Evolutionary conservation across 2,329 filamentous ascomycete species (phyloP), one percentile per base, ranked within the genome.

Genomic region (Alternaria infectoria): DNA sequence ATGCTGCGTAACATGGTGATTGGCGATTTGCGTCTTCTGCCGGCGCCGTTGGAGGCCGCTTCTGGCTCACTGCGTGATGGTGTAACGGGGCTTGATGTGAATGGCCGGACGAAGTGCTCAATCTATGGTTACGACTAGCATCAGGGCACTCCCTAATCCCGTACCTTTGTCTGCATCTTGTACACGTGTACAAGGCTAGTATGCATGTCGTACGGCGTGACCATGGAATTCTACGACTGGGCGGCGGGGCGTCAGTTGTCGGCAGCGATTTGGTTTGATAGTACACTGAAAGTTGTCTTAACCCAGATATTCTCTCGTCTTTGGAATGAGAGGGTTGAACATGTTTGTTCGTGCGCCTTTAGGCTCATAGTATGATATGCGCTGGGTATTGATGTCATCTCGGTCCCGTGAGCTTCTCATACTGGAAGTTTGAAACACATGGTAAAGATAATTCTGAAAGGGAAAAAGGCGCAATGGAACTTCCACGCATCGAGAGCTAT

Each of bases 61-160:
- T 59, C 57, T 23, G 54, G 59, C 56, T 55, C 19, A 52, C 36
- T 69, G 62, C 67, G 64, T 70, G 50, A 68, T 62, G 68, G 72
- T 74, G 74, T 71, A 69, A 72, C 61, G 68, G 64, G 54, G 52
- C 32, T 47, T 57, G 44, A 57, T 67, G 51, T 76, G 68, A 75
- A 55, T 78, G 72, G 74, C 56, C 55, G 54, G 36, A 17, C 4
- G 32, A 26, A 6, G 10, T 44, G 17, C 7, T 26, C 44, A 54
- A 25, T 51, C 21, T 11, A 44, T 51, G 23, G 30, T 25, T 51
- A 47, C 15, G 46, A 36, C 30, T 56, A 30, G 40, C 23, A 28
- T 21, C 54, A 47, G 23, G 44, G 46, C 25, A 19, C 21, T 28
- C 40, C 21, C n/a, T 59, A 50, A 44, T 63, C 17, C 23, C 17